Percentiles rank a stretch among this genome's conserved stretches.
Conservation (phyloP, 2,329 filamentous ascomycete species). For the Diplodia sapinea region DNA sequence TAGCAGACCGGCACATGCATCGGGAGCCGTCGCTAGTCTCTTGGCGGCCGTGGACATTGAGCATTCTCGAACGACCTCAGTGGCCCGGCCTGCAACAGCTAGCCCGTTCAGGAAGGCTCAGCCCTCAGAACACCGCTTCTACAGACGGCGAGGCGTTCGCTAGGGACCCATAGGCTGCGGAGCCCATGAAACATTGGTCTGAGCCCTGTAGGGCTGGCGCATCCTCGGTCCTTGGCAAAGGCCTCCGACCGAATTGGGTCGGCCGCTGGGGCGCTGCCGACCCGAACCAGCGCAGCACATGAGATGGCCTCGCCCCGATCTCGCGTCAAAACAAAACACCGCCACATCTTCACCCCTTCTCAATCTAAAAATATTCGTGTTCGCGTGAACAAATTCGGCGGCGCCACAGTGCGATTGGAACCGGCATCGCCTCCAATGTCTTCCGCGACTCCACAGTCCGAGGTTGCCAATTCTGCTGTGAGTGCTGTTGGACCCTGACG, state of each 20-base stretch:
- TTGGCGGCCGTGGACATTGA: background rate
- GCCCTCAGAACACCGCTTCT: slow-evolving; percentile 11
- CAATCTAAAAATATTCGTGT: slow-evolving; percentile 26
- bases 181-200: slow-evolving; percentile 10
- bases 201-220: slow-evolving; percentile 11
- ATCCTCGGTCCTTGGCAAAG: background rate
- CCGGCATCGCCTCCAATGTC: slow-evolving; percentile 7
- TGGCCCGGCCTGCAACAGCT: background rate
- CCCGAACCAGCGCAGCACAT: slow-evolving; percentile 14
- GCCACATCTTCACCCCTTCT: slow-evolving; percentile 13
- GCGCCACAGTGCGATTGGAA: slow-evolving; percentile 14
- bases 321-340: slow-evolving; percentile 4
- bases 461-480: slow-evolving; percentile 9
- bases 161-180: background rate
- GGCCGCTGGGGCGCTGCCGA: background rate
- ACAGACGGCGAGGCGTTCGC: background rate
- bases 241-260: slow-evolving; percentile 4
- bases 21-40: background rate
- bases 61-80: background rate
- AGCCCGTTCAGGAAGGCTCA: background rate
- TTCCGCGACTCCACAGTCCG: slow-evolving; percentile 24
- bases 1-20: background rate
- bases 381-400: slow-evolving; percentile 21
- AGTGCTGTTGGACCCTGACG: slow-evolving; percentile 1
- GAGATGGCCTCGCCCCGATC: slow-evolving; percentile 1